These are phyloP conservation scores for Psilocybe sp. DNA, from an alignment of 768 basidiomycete genomes.

Conservation along the genomic window DNA sequence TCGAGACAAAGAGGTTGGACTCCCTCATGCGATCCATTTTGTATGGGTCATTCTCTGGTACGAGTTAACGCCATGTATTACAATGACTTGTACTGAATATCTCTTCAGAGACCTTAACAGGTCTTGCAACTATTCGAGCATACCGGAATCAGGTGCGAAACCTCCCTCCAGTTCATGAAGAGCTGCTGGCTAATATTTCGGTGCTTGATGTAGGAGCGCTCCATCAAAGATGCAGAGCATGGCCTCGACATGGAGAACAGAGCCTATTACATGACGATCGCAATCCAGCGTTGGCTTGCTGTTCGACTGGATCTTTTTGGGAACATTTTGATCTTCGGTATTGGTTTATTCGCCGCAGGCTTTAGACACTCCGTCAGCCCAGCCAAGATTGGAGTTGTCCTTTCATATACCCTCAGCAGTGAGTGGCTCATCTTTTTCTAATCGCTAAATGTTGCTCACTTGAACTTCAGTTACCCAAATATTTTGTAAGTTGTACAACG, in stretches of 20 bases:
- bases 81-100: neutral
- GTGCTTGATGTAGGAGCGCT: slow-evolving; percentile 33
- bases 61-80: neutral
- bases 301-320: slow-evolving; percentile 68
- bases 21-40: slow-evolving; percentile 58
- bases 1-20: slow-evolving; percentile 65
- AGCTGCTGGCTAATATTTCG: neutral
- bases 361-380: slow-evolving; percentile 58
- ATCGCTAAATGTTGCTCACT: neutral
- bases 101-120: slow-evolving; percentile 54
- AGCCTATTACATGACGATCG: slow-evolving; percentile 64
- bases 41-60: slow-evolving; percentile 58
- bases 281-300: slow-evolving; percentile 65
- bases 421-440: slow-evolving; percentile 16
- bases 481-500: slow-evolving; percentile 33
- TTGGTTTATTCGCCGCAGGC: slow-evolving; percentile 69
- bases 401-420: slow-evolving; percentile 50
- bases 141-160: slow-evolving; percentile 50
- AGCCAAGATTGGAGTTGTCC: slow-evolving; percentile 52
- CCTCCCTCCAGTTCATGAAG: neutral
- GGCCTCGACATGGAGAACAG: slow-evolving; percentile 59
- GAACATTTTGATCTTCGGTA: slow-evolving; percentile 66
- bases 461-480: slow-evolving; percentile 37
- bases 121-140: slow-evolving; percentile 60
- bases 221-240: slow-evolving; percentile 48